Conservation (phyloP, 2,329 filamentous ascomycete genomes). For the Pyrenophora seminiperda region DNA sequence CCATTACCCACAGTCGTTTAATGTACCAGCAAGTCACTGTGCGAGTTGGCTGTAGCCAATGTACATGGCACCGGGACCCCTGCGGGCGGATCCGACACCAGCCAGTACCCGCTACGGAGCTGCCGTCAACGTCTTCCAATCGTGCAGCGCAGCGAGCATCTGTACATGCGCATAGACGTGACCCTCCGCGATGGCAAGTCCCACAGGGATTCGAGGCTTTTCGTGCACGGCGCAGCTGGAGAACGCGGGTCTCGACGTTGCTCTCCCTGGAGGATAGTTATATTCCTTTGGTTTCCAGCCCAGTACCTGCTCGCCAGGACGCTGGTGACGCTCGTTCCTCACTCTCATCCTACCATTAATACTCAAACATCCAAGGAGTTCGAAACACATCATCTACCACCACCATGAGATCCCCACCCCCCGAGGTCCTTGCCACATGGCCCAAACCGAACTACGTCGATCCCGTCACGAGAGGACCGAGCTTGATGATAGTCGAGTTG, state of each 20-base stretch:
- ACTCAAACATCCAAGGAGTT: conserved; percentile 26
- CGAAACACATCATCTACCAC: conserved; percentile 15
- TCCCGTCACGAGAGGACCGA: conserved; percentile 50
- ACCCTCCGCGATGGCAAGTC: conserved; percentile 36
- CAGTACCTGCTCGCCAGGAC: conserved; percentile 29
- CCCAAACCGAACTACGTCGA: conserved; percentile 53
- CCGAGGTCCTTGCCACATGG: conserved; percentile 46
- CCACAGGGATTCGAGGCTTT: conserved; percentile 17
- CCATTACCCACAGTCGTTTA: conserved; percentile 18
- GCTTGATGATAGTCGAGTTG: conserved; percentile 50
- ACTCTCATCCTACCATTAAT: conserved; percentile 22
- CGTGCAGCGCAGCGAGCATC: conserved; percentile 24
- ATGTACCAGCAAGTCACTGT: conserved; percentile 36
- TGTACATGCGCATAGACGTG: conserved; percentile 22
- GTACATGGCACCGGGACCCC: conserved; percentile 30
- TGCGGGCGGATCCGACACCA: conserved; percentile 31
- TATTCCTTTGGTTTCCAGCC: conserved; percentile 36
- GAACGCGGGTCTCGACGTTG: conserved; percentile 21
- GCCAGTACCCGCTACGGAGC: conserved; percentile 38
- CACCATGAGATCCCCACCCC: conserved; percentile 43
- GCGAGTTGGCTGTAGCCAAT: conserved; percentile 25
- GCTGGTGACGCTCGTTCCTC: conserved; percentile 36
- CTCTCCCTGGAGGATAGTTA: conserved; percentile 19
- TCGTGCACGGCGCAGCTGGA: conserved; percentile 33
- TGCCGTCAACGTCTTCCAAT: conserved; percentile 34